Evolutionary conservation across 1,284 basidiomycete species (phyloP).

Genomic region (Blastosporella zonata): DNA sequence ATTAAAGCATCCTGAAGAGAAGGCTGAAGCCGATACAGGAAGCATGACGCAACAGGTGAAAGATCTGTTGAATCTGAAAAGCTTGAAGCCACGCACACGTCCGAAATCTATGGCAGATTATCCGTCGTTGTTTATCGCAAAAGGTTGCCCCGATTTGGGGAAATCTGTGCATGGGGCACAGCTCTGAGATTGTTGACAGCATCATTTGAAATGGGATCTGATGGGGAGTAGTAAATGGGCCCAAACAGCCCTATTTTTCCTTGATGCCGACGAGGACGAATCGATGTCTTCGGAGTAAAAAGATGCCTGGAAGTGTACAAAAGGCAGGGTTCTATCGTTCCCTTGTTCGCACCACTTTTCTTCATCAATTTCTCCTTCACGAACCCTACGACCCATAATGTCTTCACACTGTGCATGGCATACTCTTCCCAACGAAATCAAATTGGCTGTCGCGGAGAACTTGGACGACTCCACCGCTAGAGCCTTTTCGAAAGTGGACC

Average conservation of each 20-base stretch:
- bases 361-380: background rate
- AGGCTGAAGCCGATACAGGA: background rate
- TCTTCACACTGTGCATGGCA: conserved; percentile 44
- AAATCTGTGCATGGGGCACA: conserved; percentile 12
- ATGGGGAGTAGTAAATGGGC: conserved; percentile 8
- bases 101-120: conserved; percentile 9
- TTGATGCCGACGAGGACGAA: conserved; percentile 22
- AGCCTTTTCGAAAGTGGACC: conserved; percentile 42
- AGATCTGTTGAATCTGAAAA: conserved; percentile 1
- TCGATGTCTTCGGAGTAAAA: conserved; percentile 23
- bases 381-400: conserved; percentile 6
- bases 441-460: conserved; percentile 50
- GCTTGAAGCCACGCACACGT: background rate
- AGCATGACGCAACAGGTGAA: background rate
- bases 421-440: conserved; percentile 62
- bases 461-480: conserved; percentile 45
- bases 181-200: conserved; percentile 15
- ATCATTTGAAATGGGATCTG: conserved; percentile 14
- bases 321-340: conserved; percentile 7
- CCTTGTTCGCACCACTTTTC: conserved; percentile 1
- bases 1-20: no score
- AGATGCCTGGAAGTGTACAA: conserved; percentile 14
- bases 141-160: conserved; percentile 2
- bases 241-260: conserved; percentile 10
- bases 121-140: background rate